Base-by-base conservation (phyloP, 169 alveolate genomes). In the Plasmodium vivax region DNA sequence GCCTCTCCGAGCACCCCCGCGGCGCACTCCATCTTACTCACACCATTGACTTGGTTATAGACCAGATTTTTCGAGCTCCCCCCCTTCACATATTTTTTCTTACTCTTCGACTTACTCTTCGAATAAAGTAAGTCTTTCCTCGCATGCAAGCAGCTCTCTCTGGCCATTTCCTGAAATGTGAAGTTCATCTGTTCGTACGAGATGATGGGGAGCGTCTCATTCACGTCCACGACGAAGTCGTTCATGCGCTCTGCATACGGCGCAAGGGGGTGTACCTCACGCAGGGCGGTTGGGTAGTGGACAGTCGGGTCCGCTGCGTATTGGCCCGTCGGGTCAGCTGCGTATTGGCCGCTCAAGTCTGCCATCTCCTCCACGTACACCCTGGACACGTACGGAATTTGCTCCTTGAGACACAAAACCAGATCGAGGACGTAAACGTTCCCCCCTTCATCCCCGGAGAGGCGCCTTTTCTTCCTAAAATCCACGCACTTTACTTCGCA, bases 331-430 rank as follows among this genome's bases (percentile, higher is more conserved):
- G 41, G 41, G 41, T 36, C 12, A 2, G 62, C 36, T 30, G 12
- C 14, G 16, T 80, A 68, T 68, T 19, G 43, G 41, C 41, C 41
- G 4, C 41, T 36, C 4, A 3, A 3, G 41, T 36, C 27, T 23
- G 27, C 27, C 43, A 23, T 88, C 14, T 74, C 58, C 32, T 75
- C 93, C 72, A 88, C 74, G 72, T 88, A 88, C 19, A 88, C 72
- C 83, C 94, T 54, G 8, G 91, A 41, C 32, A 88, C 71, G 54
- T 88, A 88, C 73, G 94, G 94, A 41, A 88, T 80, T 38, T 88
- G 94, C 58, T 88, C 94, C 36, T 88, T 88, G 51, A 79, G 27
- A 88, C 94, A 88, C 47, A 88, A 79, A 43, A 88, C 74, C 5
- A 80, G 51, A 88, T 88, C 85, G n/a, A 88, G 81, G 30, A 88